Percentiles rank a stretch among this genome's conserved stretches.
These are phyloP conservation scores for Zygosaccharomyces gambellarensis DNA, from an alignment of 805 yeast genomes.

Conservation along the genomic window DNA sequence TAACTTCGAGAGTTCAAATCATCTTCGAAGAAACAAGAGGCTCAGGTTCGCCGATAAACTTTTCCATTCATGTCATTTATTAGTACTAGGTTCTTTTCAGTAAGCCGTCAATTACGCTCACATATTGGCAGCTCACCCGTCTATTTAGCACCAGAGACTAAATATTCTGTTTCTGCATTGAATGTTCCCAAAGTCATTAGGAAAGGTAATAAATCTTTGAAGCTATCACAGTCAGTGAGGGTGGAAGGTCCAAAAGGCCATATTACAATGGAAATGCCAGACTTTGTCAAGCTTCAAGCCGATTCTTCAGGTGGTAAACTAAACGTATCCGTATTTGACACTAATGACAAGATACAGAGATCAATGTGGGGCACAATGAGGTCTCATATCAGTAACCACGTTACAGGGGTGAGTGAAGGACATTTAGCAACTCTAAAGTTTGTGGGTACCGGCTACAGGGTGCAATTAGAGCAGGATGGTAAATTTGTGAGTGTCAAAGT, in stretches of 20 bases:
- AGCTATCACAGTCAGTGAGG: conserved; percentile 53
- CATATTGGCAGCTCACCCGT: conserved; percentile 83
- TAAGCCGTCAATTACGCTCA: conserved; percentile 38
- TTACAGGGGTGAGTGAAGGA: conserved; percentile 89
- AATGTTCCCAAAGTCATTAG: conserved; percentile 53
- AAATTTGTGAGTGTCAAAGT: conserved; percentile 71
- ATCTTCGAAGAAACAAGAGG: not conserved
- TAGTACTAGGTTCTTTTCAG: conserved; percentile 35
- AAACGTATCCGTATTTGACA: conserved; percentile 52
- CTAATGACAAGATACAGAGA: conserved; percentile 60
- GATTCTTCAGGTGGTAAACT: conserved; percentile 36
- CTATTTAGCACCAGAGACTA: conserved; percentile 57
- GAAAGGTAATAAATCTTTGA: conserved; percentile 59
- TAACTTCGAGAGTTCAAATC: not conserved
- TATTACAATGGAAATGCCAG: conserved; percentile 61
- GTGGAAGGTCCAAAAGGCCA: conserved; percentile 77
- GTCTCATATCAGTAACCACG: conserved; percentile 67
- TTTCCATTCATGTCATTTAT: conserved; percentile 6
- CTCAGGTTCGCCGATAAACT: not conserved
- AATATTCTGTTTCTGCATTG: conserved; percentile 38
- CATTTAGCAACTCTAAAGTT: conserved; percentile 81
- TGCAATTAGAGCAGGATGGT: conserved; percentile 57
- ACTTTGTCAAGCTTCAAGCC: conserved; percentile 49
- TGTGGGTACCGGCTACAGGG: conserved; percentile 97
- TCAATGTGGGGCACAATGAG: conserved; percentile 96